These are phyloP conservation scores for Wolfiporia cocos DNA, from an alignment of 1,284 basidiomycete genomes.

Conservation along the genomic window DNA sequence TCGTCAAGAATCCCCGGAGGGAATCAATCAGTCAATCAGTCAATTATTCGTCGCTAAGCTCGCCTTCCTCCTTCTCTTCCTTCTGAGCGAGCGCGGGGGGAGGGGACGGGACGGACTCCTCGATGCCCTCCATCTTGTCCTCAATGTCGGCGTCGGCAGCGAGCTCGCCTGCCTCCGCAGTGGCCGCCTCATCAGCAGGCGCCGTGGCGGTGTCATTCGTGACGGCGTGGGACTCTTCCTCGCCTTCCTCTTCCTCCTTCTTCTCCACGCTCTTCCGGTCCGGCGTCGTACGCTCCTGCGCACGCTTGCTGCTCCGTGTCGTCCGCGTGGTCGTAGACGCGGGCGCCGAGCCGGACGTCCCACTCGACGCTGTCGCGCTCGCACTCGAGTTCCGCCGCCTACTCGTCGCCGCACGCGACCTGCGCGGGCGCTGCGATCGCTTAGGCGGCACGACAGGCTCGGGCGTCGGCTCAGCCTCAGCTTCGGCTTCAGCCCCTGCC, in stretches of 20 bases:
- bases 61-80: slow-evolving; percentile 11
- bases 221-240: slow-evolving; percentile 1
- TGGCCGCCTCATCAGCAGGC: not conserved
- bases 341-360: slow-evolving; percentile 5
- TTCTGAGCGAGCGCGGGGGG: slow-evolving; percentile 1
- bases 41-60: slow-evolving; percentile 10
- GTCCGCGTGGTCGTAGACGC: slow-evolving; percentile 3
- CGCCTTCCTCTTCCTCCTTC: slow-evolving; percentile 5
- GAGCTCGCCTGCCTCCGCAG: not conserved
- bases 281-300: not conserved
- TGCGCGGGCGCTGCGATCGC: slow-evolving; percentile 23
- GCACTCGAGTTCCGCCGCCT: slow-evolving; percentile 7
- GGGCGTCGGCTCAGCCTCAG: slow-evolving; percentile 20
- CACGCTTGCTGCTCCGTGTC: not conserved
- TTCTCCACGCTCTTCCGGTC: not conserved
- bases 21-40: too few species aligned
- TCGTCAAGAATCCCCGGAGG: too few species aligned
- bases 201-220: not conserved
- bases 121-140: slow-evolving; percentile 2
- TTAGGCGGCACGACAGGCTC: slow-evolving; percentile 18
- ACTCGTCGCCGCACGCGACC: slow-evolving; percentile 14
- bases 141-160: not conserved
- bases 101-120: not conserved
- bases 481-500: slow-evolving; percentile 17
- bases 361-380: slow-evolving; percentile 4